Evolutionary conservation across 2,329 filamentous ascomycete species (phyloP), one percentile per base, ranked within the genome.

Genomic region (Epichloe aotearoae): DNA sequence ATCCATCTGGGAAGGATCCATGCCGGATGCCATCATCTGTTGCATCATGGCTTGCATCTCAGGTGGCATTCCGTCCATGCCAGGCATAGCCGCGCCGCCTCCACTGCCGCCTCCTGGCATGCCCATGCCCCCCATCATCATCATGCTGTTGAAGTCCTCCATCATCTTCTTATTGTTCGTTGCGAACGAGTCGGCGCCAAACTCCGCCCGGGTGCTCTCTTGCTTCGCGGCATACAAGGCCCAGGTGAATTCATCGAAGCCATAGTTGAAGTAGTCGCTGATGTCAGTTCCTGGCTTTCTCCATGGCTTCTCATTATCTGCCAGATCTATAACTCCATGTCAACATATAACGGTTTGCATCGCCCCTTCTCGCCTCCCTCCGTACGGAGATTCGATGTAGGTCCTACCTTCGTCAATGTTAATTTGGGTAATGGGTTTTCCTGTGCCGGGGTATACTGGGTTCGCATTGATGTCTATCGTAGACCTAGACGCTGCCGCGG

Each of bases 241-340:
- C 93, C 93, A 98, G 1, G 90, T 95, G 68, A 96, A 97, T 68
- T 97, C 91, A 69, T 97, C 91, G 63, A 97, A 97, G 52, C 91
- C 91, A 68, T 97, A 97, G 73, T 97, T 97, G 79, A 97, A 97
- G 70, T 95, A 97, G 66, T 98, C 93, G 53, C 86, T 93, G 50
- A 95, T 81, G 62, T 98, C 93, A 11, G 91, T 90, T 45, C 93
- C 93, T 0, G 93, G 93, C 56, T 90, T 84, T 43, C 93, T 83
- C 93, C 93, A 98, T 17, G 91, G 90, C 66, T 96, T 97, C 55
- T 90, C 86, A 60, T 89, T 88, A 7, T 87, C 83, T 38, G 81
- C 76, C 19, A 90, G 78, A 60, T 84, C 80, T 77, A 54, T 1
- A 33, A 5, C 37, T n/a, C 11, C 0, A 12, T 30, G 14, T 45